Base-by-base conservation (phyloP, 2,329 filamentous ascomycete genomes). In the Xylariaceae sp. region DNA sequence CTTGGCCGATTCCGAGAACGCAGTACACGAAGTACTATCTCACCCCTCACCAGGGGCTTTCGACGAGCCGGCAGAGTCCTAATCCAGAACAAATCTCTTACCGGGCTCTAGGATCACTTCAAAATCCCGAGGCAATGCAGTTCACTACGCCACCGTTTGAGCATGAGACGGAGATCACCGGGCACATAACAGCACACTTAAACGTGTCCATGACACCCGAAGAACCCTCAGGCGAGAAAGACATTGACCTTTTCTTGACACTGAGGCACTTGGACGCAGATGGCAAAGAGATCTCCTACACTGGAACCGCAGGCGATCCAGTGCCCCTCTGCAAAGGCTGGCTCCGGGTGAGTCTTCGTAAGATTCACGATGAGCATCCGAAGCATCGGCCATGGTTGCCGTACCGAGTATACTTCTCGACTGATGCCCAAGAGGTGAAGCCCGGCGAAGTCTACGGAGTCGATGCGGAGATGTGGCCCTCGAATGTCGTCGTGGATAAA, bases 1-100 rank as follows among this genome's bases (percentile, higher is more conserved):
- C 84, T 46, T 91, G 88, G 88, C 88, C 88, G 0, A 84, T 90
- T 46, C 79, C 85, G 1, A 74, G 86, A 24, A 91, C 88, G 1
- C 68, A 81, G 54, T 91, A 89, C 67, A 86, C 80, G 0, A 81
- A 79, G 7, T 89, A 79, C 69, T 84, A 82, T 67, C 78, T 90
- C 12, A 83, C 80, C 0, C 75, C 81, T 0, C 74, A 80, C 2
- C 65, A 73, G 11, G 65, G 70, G 3, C 73, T 87, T 2, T 73
- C 70, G 2, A 68, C 67, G 4, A 59, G 65, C n/a, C 66, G 70
- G 29, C 73, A 74, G 0, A 56, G 57, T 3, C 60, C 16, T 57
- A 64, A 31, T 43, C 46, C 53, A 16, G 67, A 69, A 21, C 82
- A 82, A 64, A 65, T 87, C 2, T 79, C 80, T 0, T 89, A 89